Evolutionary conservation across 2,329 filamentous ascomycete genomes (phyloP).

Genomic region (Sphaerulina vaccinii): DNA sequence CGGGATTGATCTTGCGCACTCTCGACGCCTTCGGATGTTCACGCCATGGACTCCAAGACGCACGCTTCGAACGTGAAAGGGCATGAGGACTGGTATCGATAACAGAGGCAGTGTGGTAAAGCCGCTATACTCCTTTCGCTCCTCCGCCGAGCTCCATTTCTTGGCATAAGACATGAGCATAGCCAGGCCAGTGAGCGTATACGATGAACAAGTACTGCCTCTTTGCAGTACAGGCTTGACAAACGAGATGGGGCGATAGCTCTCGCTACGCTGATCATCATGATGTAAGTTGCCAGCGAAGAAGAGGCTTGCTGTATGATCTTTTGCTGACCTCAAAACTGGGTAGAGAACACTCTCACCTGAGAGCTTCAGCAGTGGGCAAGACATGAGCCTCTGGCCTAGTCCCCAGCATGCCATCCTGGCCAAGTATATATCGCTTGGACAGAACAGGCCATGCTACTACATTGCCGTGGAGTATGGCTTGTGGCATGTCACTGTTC

Average conservation of each 20-base stretch:
- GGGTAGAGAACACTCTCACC: neutral
- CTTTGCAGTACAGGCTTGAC: neutral
- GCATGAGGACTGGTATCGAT: too few relatives aligned
- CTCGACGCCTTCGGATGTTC: too few relatives aligned
- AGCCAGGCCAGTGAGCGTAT: neutral
- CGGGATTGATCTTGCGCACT: too few relatives aligned
- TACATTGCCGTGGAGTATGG: neutral
- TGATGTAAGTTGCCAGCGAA: neutral
- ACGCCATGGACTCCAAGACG: too few relatives aligned
- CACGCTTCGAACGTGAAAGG: too few relatives aligned
- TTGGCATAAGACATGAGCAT: neutral
- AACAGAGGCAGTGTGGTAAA: too few relatives aligned
- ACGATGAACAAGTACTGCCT: neutral
- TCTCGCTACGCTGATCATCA: neutral
- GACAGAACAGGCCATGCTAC: neutral
- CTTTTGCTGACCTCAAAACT: neutral
- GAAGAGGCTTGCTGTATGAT: neutral
- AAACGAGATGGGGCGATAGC: neutral
- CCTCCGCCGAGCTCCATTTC: neutral
- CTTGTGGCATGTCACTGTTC: too few relatives aligned
- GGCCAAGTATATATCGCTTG: neutral
- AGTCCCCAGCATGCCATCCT: neutral
- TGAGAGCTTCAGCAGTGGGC: neutral
- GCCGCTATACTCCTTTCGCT: neutral
- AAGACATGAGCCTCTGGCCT: neutral